Conservation (phyloP, 1,284 basidiomycete species). For the Xerocomus minutiporus region DNA sequence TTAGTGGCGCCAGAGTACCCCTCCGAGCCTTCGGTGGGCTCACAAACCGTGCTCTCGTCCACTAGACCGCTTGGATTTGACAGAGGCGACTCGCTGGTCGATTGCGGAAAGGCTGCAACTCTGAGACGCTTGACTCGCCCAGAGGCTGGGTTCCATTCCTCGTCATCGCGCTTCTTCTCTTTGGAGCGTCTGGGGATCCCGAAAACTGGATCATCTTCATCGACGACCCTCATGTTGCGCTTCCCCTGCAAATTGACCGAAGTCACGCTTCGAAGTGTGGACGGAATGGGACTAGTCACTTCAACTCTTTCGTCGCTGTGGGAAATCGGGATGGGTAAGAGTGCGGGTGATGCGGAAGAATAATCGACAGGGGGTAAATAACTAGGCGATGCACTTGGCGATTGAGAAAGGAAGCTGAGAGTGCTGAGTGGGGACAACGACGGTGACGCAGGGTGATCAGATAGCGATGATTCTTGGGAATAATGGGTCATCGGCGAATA, state of each 20-base stretch:
- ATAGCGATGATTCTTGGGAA: not conserved
- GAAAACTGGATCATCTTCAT: not conserved
- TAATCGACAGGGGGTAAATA: slow-evolving; percentile 1
- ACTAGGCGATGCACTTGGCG: slow-evolving; percentile 9
- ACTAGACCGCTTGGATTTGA: not conserved
- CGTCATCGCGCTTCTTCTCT: slow-evolving; percentile 21
- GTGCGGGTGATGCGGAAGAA: slow-evolving; percentile 2
- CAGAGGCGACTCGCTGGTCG: not conserved
- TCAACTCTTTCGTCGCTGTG: not conserved
- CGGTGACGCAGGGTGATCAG: not conserved
- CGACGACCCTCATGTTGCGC: slow-evolving; percentile 6
- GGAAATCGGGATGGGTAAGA: not conserved
- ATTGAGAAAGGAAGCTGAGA: slow-evolving; percentile 15
- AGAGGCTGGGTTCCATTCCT: slow-evolving; percentile 23
- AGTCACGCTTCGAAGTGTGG: not conserved
- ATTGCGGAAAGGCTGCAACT: not conserved
- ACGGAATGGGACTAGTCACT: not conserved
- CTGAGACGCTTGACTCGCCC: slow-evolving; percentile 11
- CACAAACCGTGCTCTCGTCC: not conserved
- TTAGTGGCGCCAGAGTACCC: slow-evolving; percentile 1
- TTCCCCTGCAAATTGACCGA: slow-evolving; percentile 8
- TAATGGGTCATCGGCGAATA: not conserved
- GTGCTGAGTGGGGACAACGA: slow-evolving; percentile 20
- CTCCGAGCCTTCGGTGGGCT: not conserved
- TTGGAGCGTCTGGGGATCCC: slow-evolving; percentile 12